Base-by-base conservation (phyloP, 2,329 filamentous ascomycete species). In the Aphanocladium album region DNA sequence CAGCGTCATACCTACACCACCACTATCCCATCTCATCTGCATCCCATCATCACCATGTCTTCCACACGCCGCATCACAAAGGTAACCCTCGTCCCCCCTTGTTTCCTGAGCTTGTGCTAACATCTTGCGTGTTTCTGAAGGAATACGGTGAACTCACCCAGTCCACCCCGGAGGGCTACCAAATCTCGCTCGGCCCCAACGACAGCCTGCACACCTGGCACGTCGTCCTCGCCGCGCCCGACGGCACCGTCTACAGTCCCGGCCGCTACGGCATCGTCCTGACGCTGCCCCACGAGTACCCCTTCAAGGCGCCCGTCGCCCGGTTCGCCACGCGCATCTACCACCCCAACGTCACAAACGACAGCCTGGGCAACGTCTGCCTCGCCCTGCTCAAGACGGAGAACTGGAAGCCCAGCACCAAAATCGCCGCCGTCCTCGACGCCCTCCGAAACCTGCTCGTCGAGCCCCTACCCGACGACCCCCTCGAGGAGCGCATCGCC, bases 301-400 rank as follows among this genome's bases (percentile, higher is more conserved):
- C 92, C 39, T 96, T 96, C 86, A 95, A 95, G 76, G 86, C 91
- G 23, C 92, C 92, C 17, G 79, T 83, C 62, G 82, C 96, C 67
- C 86, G 83, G 71, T 96, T 96, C 82, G 78, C 80, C 66, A 96
- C 92, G 56, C 93, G 93, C 77, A 90, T 96, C 80, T 97, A 96
- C 83, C 93, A 97, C 79, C 92, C 93, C 49, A 97, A 97, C 77
- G 85, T 97, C 62, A 91, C 89, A 71, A 95, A 96, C 81, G 92
- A 96, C 74, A 83, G 84, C 71, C 84, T 86, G 66, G 93, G 93
- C 64, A 88, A 83, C 76, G 90, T 97, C 85, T 97, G 93, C 76
- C 81, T 97, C 49, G 87, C 85, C 62, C 84, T 93, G 74, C 85
- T 97, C 67, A 91, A 93, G 72, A 75, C 88, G 33, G 91, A 96